phyloP scores from a whole-genome alignment of 176 grass and related monocot species.

The Stipa capillata region DNA sequence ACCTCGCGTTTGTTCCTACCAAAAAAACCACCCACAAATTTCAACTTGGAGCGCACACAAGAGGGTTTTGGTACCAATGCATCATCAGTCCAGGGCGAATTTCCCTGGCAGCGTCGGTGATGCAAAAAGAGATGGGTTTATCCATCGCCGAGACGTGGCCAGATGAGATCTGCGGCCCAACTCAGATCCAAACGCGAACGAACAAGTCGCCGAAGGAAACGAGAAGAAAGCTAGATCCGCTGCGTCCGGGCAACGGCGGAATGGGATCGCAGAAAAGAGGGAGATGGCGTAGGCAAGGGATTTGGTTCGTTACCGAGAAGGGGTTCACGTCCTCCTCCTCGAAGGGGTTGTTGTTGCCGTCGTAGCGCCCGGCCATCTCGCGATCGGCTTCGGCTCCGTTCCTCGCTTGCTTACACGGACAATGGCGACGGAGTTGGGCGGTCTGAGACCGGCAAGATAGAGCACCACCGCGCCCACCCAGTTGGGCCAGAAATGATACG shows the following conservation, averaged over 20 bases:
- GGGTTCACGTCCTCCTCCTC: conserved; percentile 95
- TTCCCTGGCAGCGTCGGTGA: not conserved
- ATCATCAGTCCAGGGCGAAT: not conserved
- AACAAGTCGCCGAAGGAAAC: not conserved
- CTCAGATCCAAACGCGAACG: conserved; percentile 11
- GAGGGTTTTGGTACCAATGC: conserved; percentile 8
- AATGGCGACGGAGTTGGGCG: conserved; percentile 21
- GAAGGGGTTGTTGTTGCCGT: conserved; percentile 78
- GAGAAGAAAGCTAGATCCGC: conserved; percentile 15
- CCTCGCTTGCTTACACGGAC: conserved; percentile 5
- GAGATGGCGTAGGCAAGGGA: not conserved
- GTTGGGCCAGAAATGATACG: conserved; percentile 13
- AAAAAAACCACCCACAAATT: not conserved
- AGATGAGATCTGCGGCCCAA: conserved; percentile 19
- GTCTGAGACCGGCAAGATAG: conserved; percentile 9
- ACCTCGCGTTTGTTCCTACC: conserved; percentile 42
- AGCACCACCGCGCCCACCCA: not conserved
- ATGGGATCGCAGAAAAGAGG: not conserved
- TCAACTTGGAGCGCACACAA: not conserved
- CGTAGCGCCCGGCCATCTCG: conserved; percentile 78
- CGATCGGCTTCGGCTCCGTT: no score
- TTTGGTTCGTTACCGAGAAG: conserved; percentile 62
- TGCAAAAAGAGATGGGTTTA: not conserved
- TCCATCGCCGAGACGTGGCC: not conserved
- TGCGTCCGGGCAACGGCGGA: not conserved